phyloP scores from a whole-genome alignment of 2,329 filamentous ascomycete genomes.

The Periconia macrospinosa region DNA sequence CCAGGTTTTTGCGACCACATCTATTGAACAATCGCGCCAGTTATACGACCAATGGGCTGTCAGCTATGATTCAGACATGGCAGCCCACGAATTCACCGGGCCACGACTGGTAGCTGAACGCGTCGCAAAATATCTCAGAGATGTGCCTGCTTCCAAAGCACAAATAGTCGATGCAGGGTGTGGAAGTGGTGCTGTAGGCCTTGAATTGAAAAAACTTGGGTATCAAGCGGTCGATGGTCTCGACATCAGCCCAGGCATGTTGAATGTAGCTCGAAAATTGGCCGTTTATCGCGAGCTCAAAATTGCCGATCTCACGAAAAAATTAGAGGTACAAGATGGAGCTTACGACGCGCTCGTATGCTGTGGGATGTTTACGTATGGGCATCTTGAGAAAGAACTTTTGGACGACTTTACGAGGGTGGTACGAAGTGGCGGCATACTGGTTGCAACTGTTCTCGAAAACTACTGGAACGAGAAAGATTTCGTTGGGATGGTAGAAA shows the following conservation, averaged over 20 bases:
- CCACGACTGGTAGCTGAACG: slow-evolving; percentile 41
- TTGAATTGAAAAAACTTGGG: slow-evolving; percentile 49
- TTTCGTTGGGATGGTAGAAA: slow-evolving; percentile 51
- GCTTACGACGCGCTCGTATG: slow-evolving; percentile 57
- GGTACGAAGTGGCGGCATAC: slow-evolving; percentile 47
- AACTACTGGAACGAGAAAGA: slow-evolving; percentile 54
- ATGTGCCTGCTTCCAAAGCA: slow-evolving; percentile 19
- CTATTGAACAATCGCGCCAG: slow-evolving; percentile 40
- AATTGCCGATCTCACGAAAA: slow-evolving; percentile 51
- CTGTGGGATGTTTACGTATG: slow-evolving; percentile 59
- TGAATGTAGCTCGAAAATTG: slow-evolving; percentile 53
- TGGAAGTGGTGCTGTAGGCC: slow-evolving; percentile 58
- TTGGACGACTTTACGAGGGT: slow-evolving; percentile 56
- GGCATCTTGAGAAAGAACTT: slow-evolving; percentile 55
- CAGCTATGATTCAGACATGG: slow-evolving; percentile 48
- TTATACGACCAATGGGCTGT: slow-evolving; percentile 53
- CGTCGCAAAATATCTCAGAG: slow-evolving; percentile 17
- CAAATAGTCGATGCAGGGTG: slow-evolving; percentile 59
- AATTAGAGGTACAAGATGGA: slow-evolving; percentile 43
- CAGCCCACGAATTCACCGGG: slow-evolving; percentile 46
- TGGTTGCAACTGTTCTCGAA: slow-evolving; percentile 56
- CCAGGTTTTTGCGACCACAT: slow-evolving; percentile 42
- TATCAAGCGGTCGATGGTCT: slow-evolving; percentile 55
- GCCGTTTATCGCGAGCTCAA: slow-evolving; percentile 52
- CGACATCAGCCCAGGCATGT: slow-evolving; percentile 58